Evolutionary conservation across 768 basidiomycete genomes (phyloP).

Genomic region (Rhodotorula kratochvilovae): DNA sequence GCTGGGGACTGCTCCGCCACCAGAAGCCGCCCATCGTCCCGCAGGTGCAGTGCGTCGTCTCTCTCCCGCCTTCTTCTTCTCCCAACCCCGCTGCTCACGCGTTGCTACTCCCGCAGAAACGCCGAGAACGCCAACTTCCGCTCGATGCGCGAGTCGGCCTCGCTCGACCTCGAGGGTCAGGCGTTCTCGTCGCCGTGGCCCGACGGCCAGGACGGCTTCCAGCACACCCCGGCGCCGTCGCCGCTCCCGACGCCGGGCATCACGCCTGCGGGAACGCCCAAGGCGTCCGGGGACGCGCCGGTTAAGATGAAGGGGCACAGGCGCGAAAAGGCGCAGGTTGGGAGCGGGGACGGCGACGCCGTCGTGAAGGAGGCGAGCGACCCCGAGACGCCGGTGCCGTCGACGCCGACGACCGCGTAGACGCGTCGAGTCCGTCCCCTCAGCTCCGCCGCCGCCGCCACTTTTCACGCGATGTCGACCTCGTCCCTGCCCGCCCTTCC

Average conservation of each 20-base stretch:
- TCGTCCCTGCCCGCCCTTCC: background rate
- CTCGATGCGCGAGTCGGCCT: slow-evolving; percentile 79
- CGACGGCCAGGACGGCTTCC: slow-evolving; percentile 22
- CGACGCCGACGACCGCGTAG: background rate
- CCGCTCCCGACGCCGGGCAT: slow-evolving; percentile 21
- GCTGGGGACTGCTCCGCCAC: slow-evolving; percentile 93
- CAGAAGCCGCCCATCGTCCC: slow-evolving; percentile 66
- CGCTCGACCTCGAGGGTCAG: slow-evolving; percentile 70
- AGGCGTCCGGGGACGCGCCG: slow-evolving; percentile 1
- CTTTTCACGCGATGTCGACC: background rate
- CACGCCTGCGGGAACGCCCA: slow-evolving; percentile 4
- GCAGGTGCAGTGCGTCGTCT: slow-evolving; percentile 27
- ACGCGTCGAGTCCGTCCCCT: no score
- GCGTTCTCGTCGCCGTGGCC: slow-evolving; percentile 30
- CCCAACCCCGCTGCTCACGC: background rate
- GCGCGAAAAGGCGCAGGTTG: background rate
- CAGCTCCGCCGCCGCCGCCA: no score
- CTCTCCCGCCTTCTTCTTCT: background rate
- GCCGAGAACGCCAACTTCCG: slow-evolving; percentile 82
- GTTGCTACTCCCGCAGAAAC: slow-evolving; percentile 51
- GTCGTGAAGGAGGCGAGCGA: background rate
- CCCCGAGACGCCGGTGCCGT: background rate
- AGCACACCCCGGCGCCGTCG: background rate
- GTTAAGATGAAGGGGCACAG: background rate
- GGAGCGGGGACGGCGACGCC: background rate